Percentiles rank a stretch among this genome's conserved stretches.
Conservation (phyloP, 1,284 basidiomycete genomes). For the Phylloporus sp. region DNA sequence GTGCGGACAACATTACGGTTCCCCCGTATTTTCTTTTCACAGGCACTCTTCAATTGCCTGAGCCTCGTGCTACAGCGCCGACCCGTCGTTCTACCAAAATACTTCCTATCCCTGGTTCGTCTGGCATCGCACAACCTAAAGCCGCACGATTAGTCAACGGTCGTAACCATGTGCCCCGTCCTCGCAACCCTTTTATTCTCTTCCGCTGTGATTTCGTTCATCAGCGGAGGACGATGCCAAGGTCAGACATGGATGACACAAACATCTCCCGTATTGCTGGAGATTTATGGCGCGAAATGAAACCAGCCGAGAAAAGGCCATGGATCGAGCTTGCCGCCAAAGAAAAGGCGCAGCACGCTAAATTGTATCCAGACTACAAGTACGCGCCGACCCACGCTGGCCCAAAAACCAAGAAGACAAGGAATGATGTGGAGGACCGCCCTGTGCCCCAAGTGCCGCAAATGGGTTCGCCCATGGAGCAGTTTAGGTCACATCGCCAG, state of each 20-base stretch:
- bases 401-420: slow-evolving; percentile 34
- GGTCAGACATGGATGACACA: slow-evolving; percentile 61
- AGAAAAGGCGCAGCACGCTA: slow-evolving; percentile 57
- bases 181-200: slow-evolving; percentile 88
- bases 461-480: slow-evolving; percentile 8
- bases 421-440: slow-evolving; percentile 19
- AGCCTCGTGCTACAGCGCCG: slow-evolving; percentile 2
- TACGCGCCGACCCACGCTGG: slow-evolving; percentile 46
- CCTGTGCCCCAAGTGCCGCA: slow-evolving; percentile 53
- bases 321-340: slow-evolving; percentile 59
- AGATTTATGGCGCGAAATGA: slow-evolving; percentile 60
- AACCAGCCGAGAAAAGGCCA: slow-evolving; percentile 49
- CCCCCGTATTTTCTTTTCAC: slow-evolving; percentile 20
- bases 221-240: slow-evolving; percentile 52
- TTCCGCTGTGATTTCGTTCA: slow-evolving; percentile 74
- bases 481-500: slow-evolving; percentile 15
- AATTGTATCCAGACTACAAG: slow-evolving; percentile 57
- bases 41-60: slow-evolving; percentile 16
- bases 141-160: slow-evolving; percentile 28
- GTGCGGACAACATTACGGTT: slow-evolving; percentile 15
- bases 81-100: slow-evolving; percentile 14
- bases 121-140: slow-evolving; percentile 27
- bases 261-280: slow-evolving; percentile 67
- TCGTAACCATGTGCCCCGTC: slow-evolving; percentile 73
- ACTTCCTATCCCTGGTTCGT: slow-evolving; percentile 37